Evolutionary conservation across 192 early-diverging fungal species (phyloP).

Genomic region (Chytriomyces confervae): DNA sequence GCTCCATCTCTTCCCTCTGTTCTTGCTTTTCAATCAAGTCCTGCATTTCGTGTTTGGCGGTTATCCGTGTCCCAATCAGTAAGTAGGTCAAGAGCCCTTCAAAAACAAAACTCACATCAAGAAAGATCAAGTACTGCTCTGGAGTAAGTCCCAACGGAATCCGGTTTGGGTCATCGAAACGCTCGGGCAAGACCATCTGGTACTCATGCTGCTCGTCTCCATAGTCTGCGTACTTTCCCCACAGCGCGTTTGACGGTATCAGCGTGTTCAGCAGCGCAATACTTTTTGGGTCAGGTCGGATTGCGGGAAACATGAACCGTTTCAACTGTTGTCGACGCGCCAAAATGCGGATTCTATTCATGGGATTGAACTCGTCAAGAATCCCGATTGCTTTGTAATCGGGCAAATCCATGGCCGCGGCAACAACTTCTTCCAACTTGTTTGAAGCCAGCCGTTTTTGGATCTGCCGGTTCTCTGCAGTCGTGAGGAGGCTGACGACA

Average conservation of each 20-base stretch:
- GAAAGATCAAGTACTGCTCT: conserved; percentile 5
- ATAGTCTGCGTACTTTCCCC: conserved; percentile 21
- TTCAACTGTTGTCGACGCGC: not conserved
- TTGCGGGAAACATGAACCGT: not conserved
- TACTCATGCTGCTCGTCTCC: conserved; percentile 15
- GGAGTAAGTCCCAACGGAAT: conserved; percentile 5
- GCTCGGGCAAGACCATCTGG: not conserved
- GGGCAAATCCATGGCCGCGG: conserved; percentile 7
- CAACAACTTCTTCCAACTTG: conserved; percentile 2
- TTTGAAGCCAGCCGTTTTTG: conserved; percentile 18
- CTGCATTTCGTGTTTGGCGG: not conserved
- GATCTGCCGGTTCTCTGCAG: conserved; percentile 6
- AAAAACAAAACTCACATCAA: not conserved
- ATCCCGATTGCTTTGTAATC: conserved; percentile 4
- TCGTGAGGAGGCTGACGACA: not conserved
- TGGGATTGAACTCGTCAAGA: conserved; percentile 17
- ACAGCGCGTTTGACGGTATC: conserved; percentile 18
- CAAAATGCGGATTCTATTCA: not conserved
- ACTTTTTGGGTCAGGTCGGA: conserved; percentile 23
- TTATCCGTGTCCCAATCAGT: not conserved
- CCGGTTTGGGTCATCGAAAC: not conserved
- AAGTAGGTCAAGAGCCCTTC: not conserved
- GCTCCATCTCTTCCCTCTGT: not conserved
- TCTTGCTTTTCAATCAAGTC: not conserved
- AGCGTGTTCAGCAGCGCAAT: conserved; percentile 21